A percentile compares a stretch with the other conserved stretches of the same genome.
Evolutionary conservation across 2,329 filamentous ascomycete species (phyloP).

Genomic region (Juglanconis sp.): DNA sequence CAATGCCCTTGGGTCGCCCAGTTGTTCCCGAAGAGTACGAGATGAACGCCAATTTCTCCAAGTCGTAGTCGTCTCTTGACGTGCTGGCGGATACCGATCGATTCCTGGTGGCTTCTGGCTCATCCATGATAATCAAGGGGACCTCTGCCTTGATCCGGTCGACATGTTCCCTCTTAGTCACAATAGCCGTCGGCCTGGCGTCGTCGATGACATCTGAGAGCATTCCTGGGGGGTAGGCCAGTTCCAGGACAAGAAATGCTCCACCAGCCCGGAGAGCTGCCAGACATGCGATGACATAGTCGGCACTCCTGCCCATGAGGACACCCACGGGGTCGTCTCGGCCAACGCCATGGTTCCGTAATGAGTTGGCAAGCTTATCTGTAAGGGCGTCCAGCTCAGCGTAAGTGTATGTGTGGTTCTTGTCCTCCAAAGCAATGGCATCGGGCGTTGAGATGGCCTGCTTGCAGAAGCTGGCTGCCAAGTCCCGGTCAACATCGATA

Average conservation of each 20-base stretch:
- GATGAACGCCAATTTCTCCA: slow-evolving; percentile 75
- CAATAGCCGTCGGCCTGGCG: slow-evolving; percentile 65
- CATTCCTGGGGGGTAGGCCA: slow-evolving; percentile 72
- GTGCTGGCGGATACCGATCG: slow-evolving; percentile 31
- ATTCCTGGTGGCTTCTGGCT: slow-evolving; percentile 30
- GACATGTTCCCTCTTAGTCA: slow-evolving; percentile 64
- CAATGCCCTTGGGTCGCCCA: slow-evolving; percentile 77
- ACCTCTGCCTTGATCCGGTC: slow-evolving; percentile 61
- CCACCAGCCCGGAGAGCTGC: slow-evolving; percentile 76
- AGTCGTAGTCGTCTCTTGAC: slow-evolving; percentile 58
- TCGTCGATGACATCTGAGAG: slow-evolving; percentile 76
- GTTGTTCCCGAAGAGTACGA: slow-evolving; percentile 78
- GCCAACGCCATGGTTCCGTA: slow-evolving; percentile 66
- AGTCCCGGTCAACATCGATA: slow-evolving; percentile 69
- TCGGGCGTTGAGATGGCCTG: slow-evolving; percentile 69
- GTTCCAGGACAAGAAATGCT: slow-evolving; percentile 75
- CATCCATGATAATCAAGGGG: slow-evolving; percentile 64
- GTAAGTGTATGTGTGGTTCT: slow-evolving; percentile 65
- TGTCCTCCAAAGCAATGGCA: slow-evolving; percentile 70
- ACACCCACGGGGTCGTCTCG: slow-evolving; percentile 74
- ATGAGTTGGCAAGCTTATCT: slow-evolving; percentile 58
- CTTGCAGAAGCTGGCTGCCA: slow-evolving; percentile 66
- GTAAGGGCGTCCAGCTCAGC: slow-evolving; percentile 68
- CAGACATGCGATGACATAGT: slow-evolving; percentile 76
- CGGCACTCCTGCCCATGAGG: slow-evolving; percentile 69